Evolutionary conservation across 805 yeast genomes (phyloP).

Genomic region (Ogataea trehalophila): DNA sequence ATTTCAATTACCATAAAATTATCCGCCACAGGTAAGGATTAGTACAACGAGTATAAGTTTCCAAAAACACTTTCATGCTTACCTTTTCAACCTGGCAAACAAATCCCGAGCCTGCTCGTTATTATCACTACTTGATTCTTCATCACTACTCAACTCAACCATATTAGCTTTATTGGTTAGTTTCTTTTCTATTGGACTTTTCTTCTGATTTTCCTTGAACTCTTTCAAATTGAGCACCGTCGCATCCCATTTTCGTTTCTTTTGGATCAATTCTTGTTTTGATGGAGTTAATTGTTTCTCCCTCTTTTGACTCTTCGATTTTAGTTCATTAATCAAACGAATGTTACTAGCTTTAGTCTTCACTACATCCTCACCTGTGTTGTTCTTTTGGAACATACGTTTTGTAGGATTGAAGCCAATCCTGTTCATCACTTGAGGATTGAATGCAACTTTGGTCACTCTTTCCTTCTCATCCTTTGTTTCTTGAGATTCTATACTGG

Average conservation of each 20-base stretch:
- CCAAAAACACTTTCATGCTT: no score
- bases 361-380: neutral
- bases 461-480: constrained; percentile 17
- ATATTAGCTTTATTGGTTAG: neutral
- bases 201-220: neutral
- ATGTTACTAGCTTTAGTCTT: constrained; percentile 1
- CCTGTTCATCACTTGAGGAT: constrained; percentile 17
- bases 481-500: constrained; percentile 15
- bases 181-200: neutral
- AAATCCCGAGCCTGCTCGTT: neutral
- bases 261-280: constrained; percentile 11
- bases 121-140: constrained; percentile 1
- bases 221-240: constrained; percentile 3
- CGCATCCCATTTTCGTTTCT: constrained; percentile 12
- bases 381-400: constrained; percentile 14
- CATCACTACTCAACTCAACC: constrained; percentile 11
- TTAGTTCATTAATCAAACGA: constrained; percentile 7
- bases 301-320: constrained; percentile 6
- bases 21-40: neutral
- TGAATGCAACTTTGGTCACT: constrained; percentile 25
- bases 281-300: constrained; percentile 16
- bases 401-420: constrained; percentile 30
- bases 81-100: no score
- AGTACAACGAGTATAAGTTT: no score
- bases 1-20: neutral